Percentiles rank a stretch among this genome's conserved stretches.
Conservation (phyloP, 805 yeast species). For the Yarrowia keelungensis region DNA sequence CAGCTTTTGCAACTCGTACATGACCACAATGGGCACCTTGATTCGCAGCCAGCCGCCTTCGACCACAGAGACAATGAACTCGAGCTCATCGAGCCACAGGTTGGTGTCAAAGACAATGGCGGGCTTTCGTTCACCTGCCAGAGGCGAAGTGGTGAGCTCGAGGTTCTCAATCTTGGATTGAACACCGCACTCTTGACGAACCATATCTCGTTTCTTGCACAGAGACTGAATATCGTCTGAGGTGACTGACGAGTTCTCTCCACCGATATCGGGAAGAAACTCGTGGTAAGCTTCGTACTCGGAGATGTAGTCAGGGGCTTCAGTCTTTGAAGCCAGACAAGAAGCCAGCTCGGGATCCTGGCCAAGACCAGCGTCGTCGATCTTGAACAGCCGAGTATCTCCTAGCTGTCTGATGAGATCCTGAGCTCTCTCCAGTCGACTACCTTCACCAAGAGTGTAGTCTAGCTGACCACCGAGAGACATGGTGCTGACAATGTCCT, state of each 20-base stretch:
- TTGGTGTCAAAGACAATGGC: constrained; percentile 25
- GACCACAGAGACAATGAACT: constrained; percentile 5
- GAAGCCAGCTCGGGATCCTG: constrained; percentile 20
- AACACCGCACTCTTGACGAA: constrained; percentile 28
- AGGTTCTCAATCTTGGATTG: constrained; percentile 32
- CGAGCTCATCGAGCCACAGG: constrained; percentile 21
- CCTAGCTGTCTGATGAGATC: constrained; percentile 16
- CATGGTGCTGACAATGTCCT: constrained; percentile 24
- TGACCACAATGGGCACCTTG: constrained; percentile 29
- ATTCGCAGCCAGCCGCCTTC: constrained; percentile 22
- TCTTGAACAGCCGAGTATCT: neutral
- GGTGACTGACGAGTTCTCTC: constrained; percentile 10
- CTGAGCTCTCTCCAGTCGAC: constrained; percentile 22
- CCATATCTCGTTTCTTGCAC: constrained; percentile 31
- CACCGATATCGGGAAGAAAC: constrained; percentile 32
- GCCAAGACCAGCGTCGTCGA: constrained; percentile 3
- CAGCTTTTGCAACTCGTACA: constrained; percentile 27
- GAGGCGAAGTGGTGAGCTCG: constrained; percentile 19
- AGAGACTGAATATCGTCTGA: constrained; percentile 11
- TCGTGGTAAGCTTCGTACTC: constrained; percentile 25
- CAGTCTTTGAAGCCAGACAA: neutral
- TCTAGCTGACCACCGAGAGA: constrained; percentile 27
- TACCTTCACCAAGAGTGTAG: constrained; percentile 21
- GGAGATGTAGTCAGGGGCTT: constrained; percentile 8
- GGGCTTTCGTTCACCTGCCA: constrained; percentile 27